Evolutionary conservation across 2,329 filamentous ascomycete genomes (phyloP).

Genomic region (Cadophora sp.): DNA sequence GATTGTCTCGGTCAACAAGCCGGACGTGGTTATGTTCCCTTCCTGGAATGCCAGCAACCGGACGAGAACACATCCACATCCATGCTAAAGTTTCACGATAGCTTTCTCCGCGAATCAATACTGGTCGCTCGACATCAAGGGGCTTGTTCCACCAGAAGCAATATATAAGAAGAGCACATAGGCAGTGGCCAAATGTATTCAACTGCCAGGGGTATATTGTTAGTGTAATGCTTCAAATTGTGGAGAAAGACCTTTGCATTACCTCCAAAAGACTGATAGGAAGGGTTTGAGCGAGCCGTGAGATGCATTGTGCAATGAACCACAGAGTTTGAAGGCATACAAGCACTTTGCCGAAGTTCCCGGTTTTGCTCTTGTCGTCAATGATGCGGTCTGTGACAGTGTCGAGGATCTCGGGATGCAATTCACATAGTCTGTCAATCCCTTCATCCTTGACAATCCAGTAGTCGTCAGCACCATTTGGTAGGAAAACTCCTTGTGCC

Average conservation of each 20-base stretch:
- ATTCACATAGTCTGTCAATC: not conserved
- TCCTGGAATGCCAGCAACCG: not conserved
- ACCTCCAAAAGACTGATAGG: conserved; percentile 12
- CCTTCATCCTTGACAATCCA: not conserved
- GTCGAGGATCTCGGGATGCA: not conserved
- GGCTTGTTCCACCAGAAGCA: conserved; percentile 20
- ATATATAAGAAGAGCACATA: conserved; percentile 16
- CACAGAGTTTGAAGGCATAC: conserved; percentile 14
- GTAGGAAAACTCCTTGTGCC: not conserved
- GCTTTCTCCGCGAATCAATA: not conserved
- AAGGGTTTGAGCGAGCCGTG: conserved; percentile 10
- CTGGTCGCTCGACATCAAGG: conserved; percentile 9
- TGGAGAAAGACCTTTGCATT: not conserved
- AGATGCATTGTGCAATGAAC: conserved; percentile 16
- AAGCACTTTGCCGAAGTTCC: conserved; percentile 4
- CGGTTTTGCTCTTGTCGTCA: conserved; percentile 20
- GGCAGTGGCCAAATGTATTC: conserved; percentile 4
- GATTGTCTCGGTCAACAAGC: not conserved
- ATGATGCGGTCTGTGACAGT: not conserved
- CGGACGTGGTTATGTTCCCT: not conserved
- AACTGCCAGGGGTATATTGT: not conserved
- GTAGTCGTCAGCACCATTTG: not conserved
- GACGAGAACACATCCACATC: conserved; percentile 11
- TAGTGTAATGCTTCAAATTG: not conserved
- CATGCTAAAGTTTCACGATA: conserved; percentile 8